Percentiles rank a stretch among this genome's conserved stretches.
Conservation (phyloP, 805 yeast genomes). For the Candida pseudofarinosa region DNA sequence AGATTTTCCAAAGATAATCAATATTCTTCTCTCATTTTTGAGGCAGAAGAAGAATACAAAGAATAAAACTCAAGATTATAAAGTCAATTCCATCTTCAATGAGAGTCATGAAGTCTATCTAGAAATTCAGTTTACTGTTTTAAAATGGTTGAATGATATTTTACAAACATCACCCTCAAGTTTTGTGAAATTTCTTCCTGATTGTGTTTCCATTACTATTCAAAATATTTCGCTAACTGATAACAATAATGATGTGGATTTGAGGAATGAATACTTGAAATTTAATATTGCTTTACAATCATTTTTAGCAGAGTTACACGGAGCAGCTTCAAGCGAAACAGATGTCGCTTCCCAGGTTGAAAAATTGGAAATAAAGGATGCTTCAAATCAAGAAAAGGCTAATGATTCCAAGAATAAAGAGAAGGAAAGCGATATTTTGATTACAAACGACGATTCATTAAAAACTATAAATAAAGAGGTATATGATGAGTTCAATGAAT, state of each 20-base stretch:
- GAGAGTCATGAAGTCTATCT: conserved; percentile 36
- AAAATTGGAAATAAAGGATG: conserved; percentile 34
- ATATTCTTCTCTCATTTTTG: conserved; percentile 75
- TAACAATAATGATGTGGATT: conserved; percentile 32
- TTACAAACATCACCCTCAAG: conserved; percentile 72
- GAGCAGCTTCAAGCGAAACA: conserved; percentile 24
- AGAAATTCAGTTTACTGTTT: conserved; percentile 73
- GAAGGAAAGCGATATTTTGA: neutral
- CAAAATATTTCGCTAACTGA: conserved; percentile 35
- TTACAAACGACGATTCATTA: conserved; percentile 32
- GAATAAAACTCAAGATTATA: conserved; percentile 12
- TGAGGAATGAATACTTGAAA: conserved; percentile 31
- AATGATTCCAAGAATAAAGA: conserved; percentile 6
- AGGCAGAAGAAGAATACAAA: conserved; percentile 56
- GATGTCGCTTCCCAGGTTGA: conserved; percentile 50
- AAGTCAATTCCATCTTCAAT: conserved; percentile 22
- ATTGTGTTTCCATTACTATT: conserved; percentile 64
- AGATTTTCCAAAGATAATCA: conserved; percentile 76
- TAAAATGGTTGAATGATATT: conserved; percentile 78
- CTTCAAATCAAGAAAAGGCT: conserved; percentile 4
- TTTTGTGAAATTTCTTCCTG: conserved; percentile 69
- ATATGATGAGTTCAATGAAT: conserved; percentile 38
- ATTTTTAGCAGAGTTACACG: conserved; percentile 28
- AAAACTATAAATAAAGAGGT: conserved; percentile 39
- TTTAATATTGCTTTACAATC: conserved; percentile 32